Percentiles rank a stretch among this genome's conserved stretches.
These are phyloP conservation scores for Cytospora schulzeri DNA, from an alignment of 2,329 filamentous ascomycete species.

Conservation along the genomic window DNA sequence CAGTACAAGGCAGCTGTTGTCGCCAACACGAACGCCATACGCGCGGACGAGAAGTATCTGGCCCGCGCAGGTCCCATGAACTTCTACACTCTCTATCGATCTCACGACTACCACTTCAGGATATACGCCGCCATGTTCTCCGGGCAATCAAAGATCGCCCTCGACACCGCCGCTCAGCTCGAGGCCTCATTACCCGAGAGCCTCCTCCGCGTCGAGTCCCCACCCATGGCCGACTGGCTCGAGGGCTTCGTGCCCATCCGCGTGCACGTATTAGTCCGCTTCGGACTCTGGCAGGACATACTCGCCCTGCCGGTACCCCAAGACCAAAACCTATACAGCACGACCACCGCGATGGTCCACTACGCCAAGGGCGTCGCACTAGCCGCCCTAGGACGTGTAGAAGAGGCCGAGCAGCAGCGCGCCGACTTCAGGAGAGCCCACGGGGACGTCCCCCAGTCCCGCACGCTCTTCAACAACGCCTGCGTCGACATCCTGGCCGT, in stretches of 20 bases:
- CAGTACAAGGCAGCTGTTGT: constrained; percentile 68
- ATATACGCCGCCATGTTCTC: constrained; percentile 80
- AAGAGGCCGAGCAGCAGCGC: constrained; percentile 56
- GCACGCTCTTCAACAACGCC: constrained; percentile 71
- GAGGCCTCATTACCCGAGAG: constrained; percentile 65
- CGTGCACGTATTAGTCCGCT: constrained; percentile 71
- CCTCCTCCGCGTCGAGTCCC: constrained; percentile 63
- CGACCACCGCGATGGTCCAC: constrained; percentile 67
- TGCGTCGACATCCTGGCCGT: constrained; percentile 65
- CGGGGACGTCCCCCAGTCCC: constrained; percentile 55
- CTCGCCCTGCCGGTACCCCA: constrained; percentile 56
- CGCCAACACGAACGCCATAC: constrained; percentile 67
- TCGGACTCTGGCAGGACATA: constrained; percentile 72
- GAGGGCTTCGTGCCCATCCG: constrained; percentile 71
- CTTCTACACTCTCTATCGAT: constrained; percentile 77
- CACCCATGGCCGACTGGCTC: constrained; percentile 79
- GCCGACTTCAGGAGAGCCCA: constrained; percentile 54
- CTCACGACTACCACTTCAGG: constrained; percentile 74
- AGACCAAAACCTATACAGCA: constrained; percentile 65
- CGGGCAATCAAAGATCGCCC: constrained; percentile 62
- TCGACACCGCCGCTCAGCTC: constrained; percentile 61
- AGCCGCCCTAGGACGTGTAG: constrained; percentile 58
- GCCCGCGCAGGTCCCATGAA: constrained; percentile 60
- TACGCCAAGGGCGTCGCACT: constrained; percentile 71
- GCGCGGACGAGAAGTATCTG: constrained; percentile 69